Evolutionary conservation across 108 stramenopile genomes (phyloP), one percentile per base, ranked within the genome.

Genomic region (Cyclotella kingstonii): DNA sequence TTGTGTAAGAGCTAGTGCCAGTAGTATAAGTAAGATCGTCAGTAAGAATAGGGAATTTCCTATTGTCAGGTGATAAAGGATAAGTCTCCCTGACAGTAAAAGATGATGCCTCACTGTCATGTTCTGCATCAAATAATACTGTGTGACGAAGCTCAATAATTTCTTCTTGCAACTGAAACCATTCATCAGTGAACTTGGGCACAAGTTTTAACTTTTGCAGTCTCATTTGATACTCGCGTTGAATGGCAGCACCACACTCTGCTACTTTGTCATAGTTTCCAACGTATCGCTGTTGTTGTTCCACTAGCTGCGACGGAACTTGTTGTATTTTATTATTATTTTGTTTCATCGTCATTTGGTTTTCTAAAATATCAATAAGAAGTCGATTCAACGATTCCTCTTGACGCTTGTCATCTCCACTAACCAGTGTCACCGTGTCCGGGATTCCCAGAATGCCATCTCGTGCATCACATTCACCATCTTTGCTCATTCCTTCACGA

Each of bases 141-240:
- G 2, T 7, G 31, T 18, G 8, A 19, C 31, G 12, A 17, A 51
- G 15, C n/a, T 28, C 50, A 51, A 54, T 38, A 23, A 38, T 17
- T 3, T 54, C 35, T 35, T 54, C 54, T 36, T 54, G 28, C 19
- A 54, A 21, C 3, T 28, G 34, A 22, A 54, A 54, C 54, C 54
- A 54, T 38, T 54, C 35, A 38, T 29, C 30, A 8, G 30, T 28
- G 54, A 54, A 54, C 38, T 54, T 54, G 1, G 23, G 26, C 0
- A 54, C 34, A 1, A 5, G 4, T 9, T 10, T 21, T 21, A 54
- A 3, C 4, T 38, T 38, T 18, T 22, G 54, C 22, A 21, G 19
- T 2, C 18, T 28, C 22, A 1, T 7, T 35, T 54, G 15, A 54
- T 29, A 54, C 9, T 54, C 34, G 17, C 38, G 14, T 34, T 35